These are phyloP conservation scores for Marasmius sp. DNA, from an alignment of 1,284 basidiomycete genomes.

Conservation along the genomic window DNA sequence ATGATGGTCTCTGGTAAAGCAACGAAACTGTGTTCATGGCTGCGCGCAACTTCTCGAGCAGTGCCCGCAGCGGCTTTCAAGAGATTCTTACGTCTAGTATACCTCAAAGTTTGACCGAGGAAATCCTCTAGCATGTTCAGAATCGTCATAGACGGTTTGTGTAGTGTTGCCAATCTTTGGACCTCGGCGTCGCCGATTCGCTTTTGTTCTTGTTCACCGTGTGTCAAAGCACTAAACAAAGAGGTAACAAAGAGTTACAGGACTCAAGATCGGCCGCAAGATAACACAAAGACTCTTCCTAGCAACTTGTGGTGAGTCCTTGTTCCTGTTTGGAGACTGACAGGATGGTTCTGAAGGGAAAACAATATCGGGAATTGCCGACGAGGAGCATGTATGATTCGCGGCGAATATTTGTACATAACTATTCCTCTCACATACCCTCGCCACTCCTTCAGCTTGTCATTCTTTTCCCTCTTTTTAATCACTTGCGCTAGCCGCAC, in stretches of 20 bases:
- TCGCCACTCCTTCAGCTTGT: not conserved
- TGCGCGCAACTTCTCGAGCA: not conserved
- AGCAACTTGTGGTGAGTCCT: not conserved
- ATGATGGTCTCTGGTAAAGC: not conserved
- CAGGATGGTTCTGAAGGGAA: slow-evolving; percentile 1
- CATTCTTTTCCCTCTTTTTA: slow-evolving; percentile 15
- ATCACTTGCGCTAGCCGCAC: slow-evolving; percentile 31
- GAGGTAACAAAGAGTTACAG: not conserved
- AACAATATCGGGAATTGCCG: slow-evolving; percentile 1
- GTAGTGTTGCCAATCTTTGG: no score
- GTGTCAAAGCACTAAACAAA: not conserved
- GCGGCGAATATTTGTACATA: not conserved
- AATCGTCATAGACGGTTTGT: no score
- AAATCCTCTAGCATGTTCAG: no score
- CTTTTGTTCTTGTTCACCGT: not conserved
- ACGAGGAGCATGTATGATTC: not conserved
- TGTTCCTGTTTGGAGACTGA: slow-evolving; percentile 2
- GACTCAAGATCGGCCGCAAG: not conserved
- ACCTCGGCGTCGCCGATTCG: no score
- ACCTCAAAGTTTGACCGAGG: no score
- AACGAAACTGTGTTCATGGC: not conserved
- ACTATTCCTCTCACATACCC: not conserved
- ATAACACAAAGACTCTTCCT: no score
- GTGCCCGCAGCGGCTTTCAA: no score
- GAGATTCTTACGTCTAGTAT: no score